phyloP scores from a whole-genome alignment of 331 rosid genomes.

The Erythrophleum ivorense region DNA sequence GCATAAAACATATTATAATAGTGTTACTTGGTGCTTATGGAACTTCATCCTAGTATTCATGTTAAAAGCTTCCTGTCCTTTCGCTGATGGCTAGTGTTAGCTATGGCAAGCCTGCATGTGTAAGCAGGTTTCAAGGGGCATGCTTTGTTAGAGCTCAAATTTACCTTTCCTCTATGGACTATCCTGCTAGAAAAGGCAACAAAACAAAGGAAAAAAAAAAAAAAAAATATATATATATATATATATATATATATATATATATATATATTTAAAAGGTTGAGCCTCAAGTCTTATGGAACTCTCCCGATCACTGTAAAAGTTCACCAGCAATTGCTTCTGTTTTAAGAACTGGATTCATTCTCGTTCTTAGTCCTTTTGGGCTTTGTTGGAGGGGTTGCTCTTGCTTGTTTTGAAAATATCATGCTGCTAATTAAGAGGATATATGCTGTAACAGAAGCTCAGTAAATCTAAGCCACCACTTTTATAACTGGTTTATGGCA shows the following conservation, averaged over 20 bases:
- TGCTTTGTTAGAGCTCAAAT: neutral
- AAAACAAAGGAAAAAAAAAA: too few species aligned
- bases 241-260: too few species aligned
- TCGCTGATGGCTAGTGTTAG: too few species aligned
- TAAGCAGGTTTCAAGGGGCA: neutral
- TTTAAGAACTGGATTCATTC: neutral
- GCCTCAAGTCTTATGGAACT: neutral
- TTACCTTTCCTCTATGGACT: neutral
- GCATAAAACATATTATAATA: neutral
- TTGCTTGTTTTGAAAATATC: neutral
- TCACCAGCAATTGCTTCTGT: neutral
- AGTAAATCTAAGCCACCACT: too few species aligned
- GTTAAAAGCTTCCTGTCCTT: too few species aligned
- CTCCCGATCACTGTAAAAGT: neutral
- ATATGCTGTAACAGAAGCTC: too few species aligned
- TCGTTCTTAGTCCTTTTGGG: neutral
- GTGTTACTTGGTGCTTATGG: neutral
- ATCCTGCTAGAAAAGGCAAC: neutral
- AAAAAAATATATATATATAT: too few species aligned
- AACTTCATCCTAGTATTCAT: neutral
- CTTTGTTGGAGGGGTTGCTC: neutral
- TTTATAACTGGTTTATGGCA: neutral
- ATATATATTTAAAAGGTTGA: too few species aligned
- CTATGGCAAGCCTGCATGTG: neutral
- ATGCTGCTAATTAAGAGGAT: neutral